Base-by-base conservation (phyloP, 768 basidiomycete species). In the Macrolepiota albuminosa region DNA sequence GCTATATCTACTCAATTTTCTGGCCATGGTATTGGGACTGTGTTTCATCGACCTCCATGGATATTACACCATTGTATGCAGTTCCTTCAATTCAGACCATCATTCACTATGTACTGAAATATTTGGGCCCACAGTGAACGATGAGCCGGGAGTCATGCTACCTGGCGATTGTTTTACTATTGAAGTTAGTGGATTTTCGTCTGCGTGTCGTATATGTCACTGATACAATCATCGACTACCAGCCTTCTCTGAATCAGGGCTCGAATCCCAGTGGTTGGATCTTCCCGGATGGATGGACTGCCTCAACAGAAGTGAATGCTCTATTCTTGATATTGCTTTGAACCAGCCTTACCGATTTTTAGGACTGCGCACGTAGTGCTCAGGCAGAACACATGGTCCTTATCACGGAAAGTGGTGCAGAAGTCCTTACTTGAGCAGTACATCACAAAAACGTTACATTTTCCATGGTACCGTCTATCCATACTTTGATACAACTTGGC, bases 111-210 rank as follows among this genome's bases (percentile, higher is more conserved):
- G 13, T 10, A 29, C 50, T 51, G 40, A 36, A 49, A 14, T 54
- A 43, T 46, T 14, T 13, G 9, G 6, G 13, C 52, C 6, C 11
- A n/a, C 62, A 94, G 93, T 81, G 55, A 95, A 95, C 61, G 84
- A 89, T 24, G 92, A 93, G 61, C 88, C 89, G 2, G 93, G 87
- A 0, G 68, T 80, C 16, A 95, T 97, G 94, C 69, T 72, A 54
- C 88, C 88, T 0, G 94, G 95, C 0, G 86, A 96, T 69, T 93
- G 92, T 68, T 96, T 97, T 67, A 96, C 95, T 0, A 94, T 97
- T 43, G 95, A 97, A 81, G 91, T 87, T 59, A 18, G 75, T 34
- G 24, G 29, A 7, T 11, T 37, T 16, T 43, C 9, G 42, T 3
- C 11, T 16, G 5, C 59, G 18, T 54, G 31, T 33, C 42, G 34